These are phyloP conservation scores for Zygoascus ofunaensis DNA, from an alignment of 805 yeast species.

Conservation along the genomic window DNA sequence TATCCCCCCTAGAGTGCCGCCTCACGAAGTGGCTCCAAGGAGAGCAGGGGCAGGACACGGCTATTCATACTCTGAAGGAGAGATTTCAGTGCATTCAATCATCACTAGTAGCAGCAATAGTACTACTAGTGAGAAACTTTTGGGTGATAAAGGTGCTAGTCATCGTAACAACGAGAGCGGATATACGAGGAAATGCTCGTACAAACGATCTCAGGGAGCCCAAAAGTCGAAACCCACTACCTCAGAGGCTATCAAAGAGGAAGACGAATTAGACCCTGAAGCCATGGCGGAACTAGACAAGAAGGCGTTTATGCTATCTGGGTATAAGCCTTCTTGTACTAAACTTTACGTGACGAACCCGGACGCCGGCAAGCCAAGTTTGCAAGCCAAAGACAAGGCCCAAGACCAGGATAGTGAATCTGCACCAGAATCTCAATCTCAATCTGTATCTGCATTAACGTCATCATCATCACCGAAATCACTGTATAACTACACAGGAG, in stretches of 20 bases:
- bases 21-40: conserved; percentile 10
- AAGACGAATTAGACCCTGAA: neutral
- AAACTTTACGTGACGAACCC: conserved; percentile 15
- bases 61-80: neutral
- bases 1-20: conserved; percentile 23
- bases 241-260: neutral
- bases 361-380: conserved; percentile 4
- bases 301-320: conserved; percentile 14
- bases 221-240: neutral
- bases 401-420: neutral
- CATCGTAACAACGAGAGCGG: neutral
- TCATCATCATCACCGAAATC: too few relatives aligned
- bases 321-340: conserved; percentile 11
- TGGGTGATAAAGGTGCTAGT: too few relatives aligned
- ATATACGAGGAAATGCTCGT: conserved; percentile 17
- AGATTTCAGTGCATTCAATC: neutral
- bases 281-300: neutral
- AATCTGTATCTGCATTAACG: conserved; percentile 4
- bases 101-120: neutral
- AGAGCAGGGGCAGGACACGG: conserved; percentile 1
- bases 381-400: neutral
- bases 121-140: too few relatives aligned
- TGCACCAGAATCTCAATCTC: conserved; percentile 5
- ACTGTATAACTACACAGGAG: conserved; percentile 2
- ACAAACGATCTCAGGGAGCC: neutral